Base-by-base conservation (phyloP, 2,329 filamentous ascomycete genomes). In the Arthrobotrys iridis region DNA sequence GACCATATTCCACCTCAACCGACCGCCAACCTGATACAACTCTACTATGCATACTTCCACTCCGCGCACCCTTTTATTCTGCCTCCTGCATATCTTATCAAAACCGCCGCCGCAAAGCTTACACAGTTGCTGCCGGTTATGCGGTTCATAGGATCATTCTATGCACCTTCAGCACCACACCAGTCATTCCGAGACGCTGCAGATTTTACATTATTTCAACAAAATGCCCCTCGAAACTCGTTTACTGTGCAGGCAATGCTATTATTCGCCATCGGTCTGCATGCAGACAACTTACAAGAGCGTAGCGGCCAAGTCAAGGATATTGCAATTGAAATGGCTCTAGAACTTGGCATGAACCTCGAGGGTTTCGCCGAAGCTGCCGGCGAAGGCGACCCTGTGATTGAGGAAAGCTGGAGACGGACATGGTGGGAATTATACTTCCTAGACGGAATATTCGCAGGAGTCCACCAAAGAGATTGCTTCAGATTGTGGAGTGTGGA, bases 401-500 rank as follows among this genome's bases (percentile, higher is more conserved):
- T 93, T 2, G 91, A 94, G 80, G 93, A 97, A 82, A 92, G 90
- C 81, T 90, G 92, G 87, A 87, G 93, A 15, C 86, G 93, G 71
- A 97, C 93, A 0, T 97, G 93, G 93, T 97, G 93, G 93, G 93
- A 88, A 79, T 79, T 92, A 40, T 94, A 90, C 80, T 87, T 92
- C n/a, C 87, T 92, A 11, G 93, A 96, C 80, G 92, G 90, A 64
- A 90, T 96, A 86, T 86, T 96, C 78, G 91, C 92, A 3, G 92
- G 91, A 2, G 89, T 96, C 78, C 91, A 91, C 78, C 87, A 89
- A 10, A 87, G 88, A 75, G 90, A 90, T 43, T 90, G 88, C 65
- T 91, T 92, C 81, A 82, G 86, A n/a, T 85, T 92, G 22, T 91
- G 88, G 77, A 88, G 90, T 63, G 85, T 93, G 5, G 82, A 84